Conservation (phyloP, 202 grass and related monocot species). For the Brachypodium distachyon region DNA sequence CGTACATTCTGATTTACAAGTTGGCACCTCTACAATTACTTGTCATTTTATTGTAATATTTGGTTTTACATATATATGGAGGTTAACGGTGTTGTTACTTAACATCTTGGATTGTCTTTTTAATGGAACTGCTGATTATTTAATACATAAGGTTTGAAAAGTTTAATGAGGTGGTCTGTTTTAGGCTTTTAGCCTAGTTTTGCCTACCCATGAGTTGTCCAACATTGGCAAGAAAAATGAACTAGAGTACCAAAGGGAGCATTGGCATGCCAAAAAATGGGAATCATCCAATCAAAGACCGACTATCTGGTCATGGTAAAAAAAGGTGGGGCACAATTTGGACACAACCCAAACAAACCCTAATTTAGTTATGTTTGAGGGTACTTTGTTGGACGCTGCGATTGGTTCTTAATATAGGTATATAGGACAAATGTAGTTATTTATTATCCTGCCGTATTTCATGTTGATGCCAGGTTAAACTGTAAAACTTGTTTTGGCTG, state of each 20-base stretch:
- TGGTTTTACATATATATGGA: not conserved
- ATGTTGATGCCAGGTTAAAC: not conserved
- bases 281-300: too few species aligned
- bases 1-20: not conserved
- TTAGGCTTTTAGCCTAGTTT: too few species aligned
- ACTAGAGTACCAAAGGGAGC: too few species aligned
- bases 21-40: not conserved
- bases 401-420: not conserved
- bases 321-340: too few species aligned
- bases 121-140: not conserved
- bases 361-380: not conserved
- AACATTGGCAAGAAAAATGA: too few species aligned
- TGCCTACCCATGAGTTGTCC: too few species aligned
- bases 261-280: too few species aligned
- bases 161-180: too few species aligned
- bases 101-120: not conserved
- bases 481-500: not conserved
- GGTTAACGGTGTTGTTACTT: not conserved
- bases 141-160: not conserved
- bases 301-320: too few species aligned
- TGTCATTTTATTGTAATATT: not conserved
- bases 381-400: not conserved
- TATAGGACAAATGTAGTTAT: not conserved
- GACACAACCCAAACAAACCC: too few species aligned
- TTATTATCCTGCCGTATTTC: not conserved